Percentiles rank a stretch among this genome's conserved stretches.
Conservation (phyloP, 2,329 filamentous ascomycete genomes). For the Venturiaceae sp. region DNA sequence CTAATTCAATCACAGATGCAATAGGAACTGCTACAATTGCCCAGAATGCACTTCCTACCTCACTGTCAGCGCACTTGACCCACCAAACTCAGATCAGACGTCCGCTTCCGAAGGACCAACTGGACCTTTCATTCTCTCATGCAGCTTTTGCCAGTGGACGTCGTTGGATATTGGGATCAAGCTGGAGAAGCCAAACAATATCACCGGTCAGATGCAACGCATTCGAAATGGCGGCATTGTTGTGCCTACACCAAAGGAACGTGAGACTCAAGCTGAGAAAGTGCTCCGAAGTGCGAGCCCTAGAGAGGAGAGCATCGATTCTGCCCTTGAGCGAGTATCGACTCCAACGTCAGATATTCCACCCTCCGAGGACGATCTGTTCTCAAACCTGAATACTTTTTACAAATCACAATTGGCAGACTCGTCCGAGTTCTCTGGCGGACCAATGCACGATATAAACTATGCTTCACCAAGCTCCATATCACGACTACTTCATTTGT, state of each 20-base stretch:
- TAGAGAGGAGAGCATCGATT: not conserved
- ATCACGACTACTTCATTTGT: conserved; percentile 84
- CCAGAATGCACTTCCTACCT: conserved; percentile 79
- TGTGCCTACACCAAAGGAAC: conserved; percentile 28
- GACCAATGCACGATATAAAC: conserved; percentile 20
- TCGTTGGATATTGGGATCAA: conserved; percentile 82
- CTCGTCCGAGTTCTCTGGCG: conserved; percentile 30
- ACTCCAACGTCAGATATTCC: not conserved
- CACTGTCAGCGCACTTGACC: conserved; percentile 61
- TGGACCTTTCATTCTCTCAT: conserved; percentile 69
- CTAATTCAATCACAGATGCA: conserved; percentile 51
- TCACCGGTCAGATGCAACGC: conserved; percentile 71
- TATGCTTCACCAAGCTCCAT: conserved; percentile 72
- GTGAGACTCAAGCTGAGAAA: conserved; percentile 20
- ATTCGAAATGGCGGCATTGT: conserved; percentile 43
- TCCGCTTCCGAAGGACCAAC: conserved; percentile 16
- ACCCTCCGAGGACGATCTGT: conserved; percentile 1
- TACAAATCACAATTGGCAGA: conserved; percentile 71
- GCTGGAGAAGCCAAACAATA: conserved; percentile 81
- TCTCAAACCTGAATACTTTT: conserved; percentile 65
- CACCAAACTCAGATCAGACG: conserved; percentile 16
- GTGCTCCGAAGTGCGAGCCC: conserved; percentile 11
- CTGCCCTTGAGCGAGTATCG: not conserved
- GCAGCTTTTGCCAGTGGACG: conserved; percentile 88
- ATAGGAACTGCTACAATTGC: conserved; percentile 91